Evolutionary conservation across 2,329 filamentous ascomycete genomes (phyloP).

Genomic region (Tolypocladium pustulatum): DNA sequence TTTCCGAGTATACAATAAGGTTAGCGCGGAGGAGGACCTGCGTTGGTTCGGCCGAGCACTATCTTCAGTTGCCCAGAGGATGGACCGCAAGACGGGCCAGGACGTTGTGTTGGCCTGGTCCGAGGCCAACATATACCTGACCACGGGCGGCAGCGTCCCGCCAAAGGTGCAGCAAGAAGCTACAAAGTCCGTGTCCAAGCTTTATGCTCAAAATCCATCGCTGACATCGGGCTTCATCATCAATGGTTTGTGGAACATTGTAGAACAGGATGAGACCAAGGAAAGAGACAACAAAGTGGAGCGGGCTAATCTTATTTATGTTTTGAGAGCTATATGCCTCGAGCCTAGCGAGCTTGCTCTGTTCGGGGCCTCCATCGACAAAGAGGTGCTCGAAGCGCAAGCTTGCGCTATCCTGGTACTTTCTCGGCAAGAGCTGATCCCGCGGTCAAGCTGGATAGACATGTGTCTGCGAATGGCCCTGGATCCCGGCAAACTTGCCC

Average conservation of each 20-base stretch:
- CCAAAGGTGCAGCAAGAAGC: slow-evolving; percentile 55
- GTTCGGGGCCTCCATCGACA: slow-evolving; percentile 29
- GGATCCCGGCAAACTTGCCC: slow-evolving; percentile 72
- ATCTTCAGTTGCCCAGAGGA: slow-evolving; percentile 43
- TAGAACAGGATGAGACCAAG: slow-evolving; percentile 52
- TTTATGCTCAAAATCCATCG: slow-evolving; percentile 51
- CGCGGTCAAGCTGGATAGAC: slow-evolving; percentile 78
- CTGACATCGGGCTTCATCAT: slow-evolving; percentile 54
- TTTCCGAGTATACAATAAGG: slow-evolving; percentile 72
- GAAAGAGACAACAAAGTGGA: slow-evolving; percentile 71
- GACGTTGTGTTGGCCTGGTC: slow-evolving; percentile 63
- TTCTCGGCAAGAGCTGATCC: slow-evolving; percentile 66
- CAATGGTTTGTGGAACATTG: slow-evolving; percentile 70
- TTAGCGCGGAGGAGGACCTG: slow-evolving; percentile 64
- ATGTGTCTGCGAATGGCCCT: slow-evolving; percentile 67
- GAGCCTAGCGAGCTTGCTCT: slow-evolving; percentile 37
- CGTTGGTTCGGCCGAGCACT: slow-evolving; percentile 68
- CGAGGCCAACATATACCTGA: slow-evolving; percentile 71
- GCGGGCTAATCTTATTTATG: slow-evolving; percentile 50
- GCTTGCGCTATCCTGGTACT: slow-evolving; percentile 70
- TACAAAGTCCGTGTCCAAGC: slow-evolving; percentile 46
- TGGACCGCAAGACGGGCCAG: slow-evolving; percentile 36
- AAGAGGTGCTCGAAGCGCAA: slow-evolving; percentile 51
- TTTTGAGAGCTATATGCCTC: slow-evolving; percentile 54
- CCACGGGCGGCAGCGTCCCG: slow-evolving; percentile 52